Evolutionary conservation across 176 grass and related monocot genomes (phyloP), one percentile per base, ranked within the genome.

Genomic region (Thinopyrum elongatum): DNA sequence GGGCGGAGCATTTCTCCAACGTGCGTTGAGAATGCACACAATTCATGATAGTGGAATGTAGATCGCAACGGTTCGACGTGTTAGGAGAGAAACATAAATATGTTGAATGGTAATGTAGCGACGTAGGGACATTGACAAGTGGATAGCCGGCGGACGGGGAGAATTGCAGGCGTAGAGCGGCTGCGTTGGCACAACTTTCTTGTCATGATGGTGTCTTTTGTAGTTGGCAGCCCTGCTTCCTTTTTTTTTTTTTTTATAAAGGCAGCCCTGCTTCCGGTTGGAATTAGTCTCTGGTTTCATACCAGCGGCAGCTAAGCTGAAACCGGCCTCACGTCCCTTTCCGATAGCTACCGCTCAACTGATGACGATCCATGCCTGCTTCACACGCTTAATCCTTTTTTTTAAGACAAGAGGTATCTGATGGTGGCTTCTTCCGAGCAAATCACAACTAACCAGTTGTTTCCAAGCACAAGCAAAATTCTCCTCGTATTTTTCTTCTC

Each of bases 91-190:
- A 22, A 57, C 53, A 57, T 57, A 22, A 57, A 57, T 58, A 58
- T 58, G 55, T 58, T 58, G 55, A 58, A 22, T 58, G 47, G 47
- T 46, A 13, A 19, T 19, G 49, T 17, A 53, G 55, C 21, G 17
- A 58, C 21, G 55, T 58, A 22, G 55, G 11, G 22, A 26, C 69
- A 4, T 76, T 76, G 72, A 76, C 72, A 44, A 44, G 10, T 72
- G 25, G 13, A 13, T 73, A 14, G 70, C 38, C 38, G 70, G 55
- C 55, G 21, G 55, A 58, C 19, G 19, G 72, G 38, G 10, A 35
- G 51, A 28, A 47, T 63, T 73, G 89, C 84, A 87, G 89, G 89
- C 84, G 47, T 5, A 11, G 21, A 87, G 72, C 79, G 88, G 88
- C 79, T 26, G 64, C 35, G 25, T 65, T 90, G 84, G 80, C 30